phyloP scores from a whole-genome alignment of 2,329 filamentous ascomycete genomes.

The Paecilomyces fulvus region DNA sequence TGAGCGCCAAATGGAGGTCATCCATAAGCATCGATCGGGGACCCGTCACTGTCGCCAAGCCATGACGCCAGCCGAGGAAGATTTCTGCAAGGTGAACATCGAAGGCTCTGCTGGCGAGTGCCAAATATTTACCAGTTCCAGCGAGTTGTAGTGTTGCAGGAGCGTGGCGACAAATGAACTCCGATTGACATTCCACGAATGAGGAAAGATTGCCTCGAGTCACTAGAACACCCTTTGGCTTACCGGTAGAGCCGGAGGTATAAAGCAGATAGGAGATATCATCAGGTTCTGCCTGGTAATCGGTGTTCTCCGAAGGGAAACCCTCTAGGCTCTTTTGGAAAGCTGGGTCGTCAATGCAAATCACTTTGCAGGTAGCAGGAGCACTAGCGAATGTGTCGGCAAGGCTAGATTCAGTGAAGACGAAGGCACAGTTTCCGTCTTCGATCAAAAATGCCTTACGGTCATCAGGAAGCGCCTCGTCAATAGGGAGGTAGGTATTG shows the following conservation, averaged over 20 bases:
- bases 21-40: constrained; percentile 19
- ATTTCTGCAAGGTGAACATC: constrained; percentile 23
- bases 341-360: constrained; percentile 14
- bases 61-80: constrained; percentile 22
- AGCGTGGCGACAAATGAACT: constrained; percentile 17
- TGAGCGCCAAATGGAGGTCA: constrained; percentile 16
- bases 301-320: constrained; percentile 11
- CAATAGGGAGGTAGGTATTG: constrained; percentile 28
- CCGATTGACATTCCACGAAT: constrained; percentile 21
- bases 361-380: constrained; percentile 12
- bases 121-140: constrained; percentile 23
- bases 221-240: constrained; percentile 95
- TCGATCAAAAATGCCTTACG: constrained; percentile 20
- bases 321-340: constrained; percentile 8
- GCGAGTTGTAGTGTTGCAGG: constrained; percentile 15
- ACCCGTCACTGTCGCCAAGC: constrained; percentile 19
- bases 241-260: constrained; percentile 89
- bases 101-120: constrained; percentile 25
- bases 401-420: constrained; percentile 19
- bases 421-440: constrained; percentile 19
- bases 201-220: constrained; percentile 45
- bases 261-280: constrained; percentile 56
- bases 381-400: constrained; percentile 9
- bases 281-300: constrained; percentile 10
- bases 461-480: constrained; percentile 20